A percentile compares a stretch with the other conserved stretches of the same genome.
These are phyloP conservation scores for Daldinia loculata DNA, from an alignment of 495 filamentous ascomycete genomes.

Conservation along the genomic window DNA sequence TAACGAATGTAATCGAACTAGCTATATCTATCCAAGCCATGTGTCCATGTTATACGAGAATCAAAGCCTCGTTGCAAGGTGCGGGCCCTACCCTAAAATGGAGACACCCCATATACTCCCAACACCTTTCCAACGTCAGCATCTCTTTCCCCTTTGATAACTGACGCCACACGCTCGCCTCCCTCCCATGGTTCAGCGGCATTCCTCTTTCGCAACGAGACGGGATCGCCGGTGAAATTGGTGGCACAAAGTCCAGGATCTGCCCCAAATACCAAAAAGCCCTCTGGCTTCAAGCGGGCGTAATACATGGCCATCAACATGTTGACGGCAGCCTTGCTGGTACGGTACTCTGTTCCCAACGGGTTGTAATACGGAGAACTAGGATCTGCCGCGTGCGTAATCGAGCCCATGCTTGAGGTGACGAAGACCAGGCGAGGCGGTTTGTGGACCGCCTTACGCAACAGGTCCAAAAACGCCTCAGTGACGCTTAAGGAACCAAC, in stretches of 20 bases:
- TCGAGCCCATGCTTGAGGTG: constrained; percentile 48
- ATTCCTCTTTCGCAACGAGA: constrained; percentile 38
- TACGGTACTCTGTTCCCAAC: constrained; percentile 38
- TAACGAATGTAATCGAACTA: no score
- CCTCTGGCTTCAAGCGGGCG: constrained; percentile 26
- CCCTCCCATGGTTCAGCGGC: constrained; percentile 45
- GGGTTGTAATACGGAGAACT: constrained; percentile 19
- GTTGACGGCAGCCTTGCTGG: constrained; percentile 54
- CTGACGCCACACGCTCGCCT: constrained; percentile 41
- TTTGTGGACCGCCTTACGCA: constrained; percentile 45
- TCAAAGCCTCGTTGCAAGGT: no score
- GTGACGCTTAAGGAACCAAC: constrained; percentile 51
- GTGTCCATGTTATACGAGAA: no score
- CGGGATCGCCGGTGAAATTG: constrained; percentile 28
- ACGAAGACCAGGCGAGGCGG: constrained; percentile 35
- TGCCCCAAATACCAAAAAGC: constrained; percentile 25
- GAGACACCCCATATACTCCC: constrained; percentile 42
- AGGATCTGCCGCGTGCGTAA: constrained; percentile 42
- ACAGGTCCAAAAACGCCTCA: constrained; percentile 54
- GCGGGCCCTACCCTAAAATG: constrained; percentile 3
- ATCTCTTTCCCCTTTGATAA: constrained; percentile 46
- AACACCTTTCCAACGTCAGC: constrained; percentile 44
- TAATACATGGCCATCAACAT: constrained; percentile 46
- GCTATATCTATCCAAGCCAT: no score
- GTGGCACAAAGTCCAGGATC: constrained; percentile 30